phyloP scores from a whole-genome alignment of 257 asterid species.

The Thymus quinquecostatus region DNA sequence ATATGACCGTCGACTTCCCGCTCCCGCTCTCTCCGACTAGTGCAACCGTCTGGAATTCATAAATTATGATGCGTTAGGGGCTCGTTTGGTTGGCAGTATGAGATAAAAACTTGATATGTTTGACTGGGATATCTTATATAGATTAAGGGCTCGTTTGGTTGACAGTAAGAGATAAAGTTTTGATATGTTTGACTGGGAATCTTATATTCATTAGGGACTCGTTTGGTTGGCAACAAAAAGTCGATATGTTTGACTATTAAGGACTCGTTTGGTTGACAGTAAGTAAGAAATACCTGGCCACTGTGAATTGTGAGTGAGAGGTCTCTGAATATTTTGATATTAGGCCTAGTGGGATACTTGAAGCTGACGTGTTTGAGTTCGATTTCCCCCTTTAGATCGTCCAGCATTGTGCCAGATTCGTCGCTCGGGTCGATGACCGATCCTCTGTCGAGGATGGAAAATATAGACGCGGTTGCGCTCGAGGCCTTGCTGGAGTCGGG shows the following conservation, averaged over 20 bases:
- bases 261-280: too few relatives aligned
- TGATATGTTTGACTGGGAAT: too few relatives aligned
- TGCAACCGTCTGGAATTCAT: slow-evolving; percentile 54
- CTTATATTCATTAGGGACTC: too few relatives aligned
- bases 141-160: too few relatives aligned
- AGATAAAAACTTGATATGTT: too few relatives aligned
- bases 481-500: slow-evolving; percentile 65
- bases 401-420: slow-evolving; percentile 51
- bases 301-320: slow-evolving; percentile 50
- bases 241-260: too few relatives aligned
- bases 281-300: slow-evolving; percentile 53
- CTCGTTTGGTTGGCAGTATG: too few relatives aligned
- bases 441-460: slow-evolving; percentile 55
- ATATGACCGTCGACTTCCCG: slow-evolving; percentile 73
- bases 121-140: too few relatives aligned
- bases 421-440: slow-evolving; percentile 65
- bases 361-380: slow-evolving; percentile 55
- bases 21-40: slow-evolving; percentile 86
- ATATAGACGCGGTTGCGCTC: slow-evolving; percentile 58
- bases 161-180: background rate
- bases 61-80: background rate
- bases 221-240: too few relatives aligned
- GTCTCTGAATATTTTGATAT: slow-evolving; percentile 53
- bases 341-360: slow-evolving; percentile 65
- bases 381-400: slow-evolving; percentile 53